Percentiles rank a stretch among this genome's conserved stretches.
phyloP scores from a whole-genome alignment of 2,329 filamentous ascomycete species.

The Alternaria sp. region DNA sequence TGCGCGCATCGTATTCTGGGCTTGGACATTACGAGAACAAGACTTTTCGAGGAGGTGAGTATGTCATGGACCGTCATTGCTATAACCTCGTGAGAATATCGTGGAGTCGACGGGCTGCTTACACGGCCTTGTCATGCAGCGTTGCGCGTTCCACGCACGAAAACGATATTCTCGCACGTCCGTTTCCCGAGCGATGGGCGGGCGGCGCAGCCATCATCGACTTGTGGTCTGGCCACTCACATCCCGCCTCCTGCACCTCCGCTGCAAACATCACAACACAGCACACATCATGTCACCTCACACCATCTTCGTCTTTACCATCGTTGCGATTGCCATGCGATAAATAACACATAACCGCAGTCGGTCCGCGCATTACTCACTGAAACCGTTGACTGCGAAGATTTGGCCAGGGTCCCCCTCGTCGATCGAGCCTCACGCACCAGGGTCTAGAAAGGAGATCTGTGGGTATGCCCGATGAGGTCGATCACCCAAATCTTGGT shows the following conservation, averaged over 20 bases:
- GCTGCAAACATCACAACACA: background rate
- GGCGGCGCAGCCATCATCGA: background rate
- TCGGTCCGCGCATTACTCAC: background rate
- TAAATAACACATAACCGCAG: background rate
- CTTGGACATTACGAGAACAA: background rate
- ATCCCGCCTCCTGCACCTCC: background rate
- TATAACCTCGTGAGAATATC: background rate
- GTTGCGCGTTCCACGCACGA: background rate
- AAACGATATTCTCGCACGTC: background rate
- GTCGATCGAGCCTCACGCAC: background rate
- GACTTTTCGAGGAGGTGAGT: background rate
- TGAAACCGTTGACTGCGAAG: slow-evolving; percentile 5
- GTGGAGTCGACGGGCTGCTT: background rate
- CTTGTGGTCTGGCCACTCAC: background rate
- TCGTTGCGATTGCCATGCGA: background rate
- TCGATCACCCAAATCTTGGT: background rate
- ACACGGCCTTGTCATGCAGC: background rate
- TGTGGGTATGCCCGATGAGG: background rate
- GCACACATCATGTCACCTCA: background rate
- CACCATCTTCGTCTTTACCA: background rate
- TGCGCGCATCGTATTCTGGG: slow-evolving; percentile 1
- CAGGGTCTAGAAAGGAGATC: slow-evolving; percentile 3
- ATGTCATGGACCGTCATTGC: background rate
- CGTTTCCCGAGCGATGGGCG: background rate
- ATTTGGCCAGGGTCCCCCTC: slow-evolving; percentile 1